phyloP scores from a whole-genome alignment of 2,329 filamentous ascomycete species.

The Tolypocladium guangdongense region DNA sequence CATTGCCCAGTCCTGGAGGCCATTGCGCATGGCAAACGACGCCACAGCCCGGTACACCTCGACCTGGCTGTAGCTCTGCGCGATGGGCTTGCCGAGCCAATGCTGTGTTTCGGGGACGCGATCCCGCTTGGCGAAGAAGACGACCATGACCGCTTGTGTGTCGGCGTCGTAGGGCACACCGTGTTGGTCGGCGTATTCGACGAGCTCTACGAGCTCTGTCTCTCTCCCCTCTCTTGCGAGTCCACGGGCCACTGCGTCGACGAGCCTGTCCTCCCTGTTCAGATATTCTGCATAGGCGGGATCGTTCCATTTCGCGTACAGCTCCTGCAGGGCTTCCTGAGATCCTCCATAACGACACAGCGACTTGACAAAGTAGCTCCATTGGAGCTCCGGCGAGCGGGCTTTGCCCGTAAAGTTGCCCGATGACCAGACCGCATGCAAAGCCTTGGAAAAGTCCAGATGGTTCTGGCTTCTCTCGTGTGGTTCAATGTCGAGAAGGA shows the following conservation, averaged over 20 bases:
- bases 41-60: slow-evolving; percentile 20
- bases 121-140: slow-evolving; percentile 49
- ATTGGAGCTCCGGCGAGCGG: slow-evolving; percentile 11
- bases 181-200: slow-evolving; percentile 37
- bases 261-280: slow-evolving; percentile 9
- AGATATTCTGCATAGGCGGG: slow-evolving; percentile 9
- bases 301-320: slow-evolving; percentile 23
- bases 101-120: slow-evolving; percentile 49
- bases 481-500: slow-evolving; percentile 28
- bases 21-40: slow-evolving; percentile 45
- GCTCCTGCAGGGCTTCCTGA: slow-evolving; percentile 36
- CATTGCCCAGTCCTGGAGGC: slow-evolving; percentile 51
- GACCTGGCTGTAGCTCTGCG: slow-evolving; percentile 10
- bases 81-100: slow-evolving; percentile 53
- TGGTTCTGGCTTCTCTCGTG: slow-evolving; percentile 34
- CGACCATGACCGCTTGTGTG: slow-evolving; percentile 45
- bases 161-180: slow-evolving; percentile 31
- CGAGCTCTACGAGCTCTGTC: slow-evolving; percentile 43
- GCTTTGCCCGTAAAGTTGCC: slow-evolving; percentile 10
- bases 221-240: slow-evolving; percentile 50
- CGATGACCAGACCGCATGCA: slow-evolving; percentile 25
- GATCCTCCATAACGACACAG: slow-evolving; percentile 45
- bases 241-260: slow-evolving; percentile 33
- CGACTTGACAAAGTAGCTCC: slow-evolving; percentile 23
- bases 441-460: slow-evolving; percentile 31